A percentile compares a stretch with the other conserved stretches of the same genome.
Evolutionary conservation across 306 rosid species (phyloP).

Genomic region (Abrus pulchellus): DNA sequence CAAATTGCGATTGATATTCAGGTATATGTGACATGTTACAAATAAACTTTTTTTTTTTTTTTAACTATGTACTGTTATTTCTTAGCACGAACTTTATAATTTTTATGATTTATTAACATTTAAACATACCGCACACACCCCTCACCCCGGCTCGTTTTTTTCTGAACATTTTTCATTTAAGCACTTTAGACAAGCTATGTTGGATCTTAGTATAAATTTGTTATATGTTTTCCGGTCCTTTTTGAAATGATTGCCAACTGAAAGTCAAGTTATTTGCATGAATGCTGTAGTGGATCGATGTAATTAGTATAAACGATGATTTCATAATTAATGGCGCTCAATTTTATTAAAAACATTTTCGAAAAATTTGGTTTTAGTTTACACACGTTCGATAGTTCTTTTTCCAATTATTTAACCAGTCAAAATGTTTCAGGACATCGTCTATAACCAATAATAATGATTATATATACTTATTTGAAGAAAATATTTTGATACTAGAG

Average conservation of each 20-base stretch:
- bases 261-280: not conserved
- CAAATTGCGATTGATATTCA: slow-evolving; percentile 58
- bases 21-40: slow-evolving; percentile 24
- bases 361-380: not conserved
- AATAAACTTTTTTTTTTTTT: no score
- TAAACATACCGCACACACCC: no score
- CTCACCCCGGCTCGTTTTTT: no score
- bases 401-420: not conserved
- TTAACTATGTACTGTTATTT: no score
- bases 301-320: not conserved
- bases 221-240: not conserved
- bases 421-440: not conserved
- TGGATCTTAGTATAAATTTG: not conserved
- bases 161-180: no score
- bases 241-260: not conserved
- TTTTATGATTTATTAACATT: no score
- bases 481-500: not conserved
- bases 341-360: no score
- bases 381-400: not conserved
- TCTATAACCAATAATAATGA: not conserved
- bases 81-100: no score
- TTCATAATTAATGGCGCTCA: not conserved
- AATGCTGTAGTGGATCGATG: not conserved
- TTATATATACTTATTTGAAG: not conserved
- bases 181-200: not conserved